A percentile compares a stretch with the other conserved stretches of the same genome.
These are phyloP conservation scores for Pythium pectinolyticum DNA, from an alignment of 352 stramenopile genomes.

Conservation along the genomic window DNA sequence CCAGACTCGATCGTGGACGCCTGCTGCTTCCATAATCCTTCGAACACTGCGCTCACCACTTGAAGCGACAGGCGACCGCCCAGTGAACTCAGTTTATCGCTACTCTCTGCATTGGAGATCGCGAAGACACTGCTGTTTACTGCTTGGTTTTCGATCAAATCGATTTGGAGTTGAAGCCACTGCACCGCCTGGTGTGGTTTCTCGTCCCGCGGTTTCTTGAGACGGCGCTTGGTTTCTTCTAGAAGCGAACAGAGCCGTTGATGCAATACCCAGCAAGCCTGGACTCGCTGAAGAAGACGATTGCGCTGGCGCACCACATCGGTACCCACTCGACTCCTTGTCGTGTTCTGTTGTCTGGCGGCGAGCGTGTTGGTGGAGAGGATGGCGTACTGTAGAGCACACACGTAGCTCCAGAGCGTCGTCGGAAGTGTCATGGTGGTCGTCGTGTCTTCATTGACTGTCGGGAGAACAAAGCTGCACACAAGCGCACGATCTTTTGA, in stretches of 20 bases:
- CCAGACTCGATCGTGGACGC: conserved; percentile 31
- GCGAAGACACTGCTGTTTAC: background rate
- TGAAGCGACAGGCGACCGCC: conserved; percentile 32
- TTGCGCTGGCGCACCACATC: conserved; percentile 11
- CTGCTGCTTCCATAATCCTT: conserved; percentile 42
- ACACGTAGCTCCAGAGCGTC: conserved; percentile 25
- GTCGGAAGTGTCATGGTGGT: background rate
- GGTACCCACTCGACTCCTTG: background rate
- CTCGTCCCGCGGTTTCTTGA: conserved; percentile 11
- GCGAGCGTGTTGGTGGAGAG: conserved; percentile 20
- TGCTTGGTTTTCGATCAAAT: conserved; percentile 8
- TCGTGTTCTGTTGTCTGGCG: background rate
- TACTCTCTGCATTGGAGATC: background rate
- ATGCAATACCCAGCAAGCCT: conserved; percentile 47
- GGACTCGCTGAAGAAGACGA: conserved; percentile 32
- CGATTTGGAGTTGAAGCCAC: conserved; percentile 26
- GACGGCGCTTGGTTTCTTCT: conserved; percentile 26
- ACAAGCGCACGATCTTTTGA: conserved; percentile 42
- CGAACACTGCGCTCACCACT: conserved; percentile 52
- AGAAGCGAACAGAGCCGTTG: conserved; percentile 44
- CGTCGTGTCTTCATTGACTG: conserved; percentile 17
- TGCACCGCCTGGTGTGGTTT: background rate
- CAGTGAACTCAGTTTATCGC: background rate
- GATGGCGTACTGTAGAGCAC: conserved; percentile 16
- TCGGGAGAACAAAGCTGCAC: conserved; percentile 47